Evolutionary conservation across 176 grass and related monocot genomes (phyloP), one percentile per base, ranked within the genome.

Genomic region (Phoenix dactylifera): DNA sequence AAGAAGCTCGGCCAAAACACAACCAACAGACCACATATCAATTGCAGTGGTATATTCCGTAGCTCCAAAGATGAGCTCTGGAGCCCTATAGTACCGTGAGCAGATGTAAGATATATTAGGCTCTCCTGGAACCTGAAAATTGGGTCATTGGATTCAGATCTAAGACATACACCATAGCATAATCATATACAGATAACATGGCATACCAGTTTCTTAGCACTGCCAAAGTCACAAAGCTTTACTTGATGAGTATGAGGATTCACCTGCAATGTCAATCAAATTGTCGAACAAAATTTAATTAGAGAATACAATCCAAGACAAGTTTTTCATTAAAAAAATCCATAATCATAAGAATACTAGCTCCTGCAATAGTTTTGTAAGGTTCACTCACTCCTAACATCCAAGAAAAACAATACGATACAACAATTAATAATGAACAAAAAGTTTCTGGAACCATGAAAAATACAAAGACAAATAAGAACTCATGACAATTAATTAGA

Each of bases 21-120:
- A 95, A 70, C 90, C 90, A 84, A 95, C 90, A 86, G 90, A 95
- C 90, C 90, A 95, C 67, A 95, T 95, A 77, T 95, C 90, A 80
- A 95, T 95, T 22, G 86, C 77, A 50, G 86, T 81, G 39, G 76
- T 89, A 74, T 95, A 95, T 54, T 95, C 90, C 24, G 83, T 95
- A 61, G 90, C 90, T 72, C 90, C 90, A 79, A 95, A 95, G 81
- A 95, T 95, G 55, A 95, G 74, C 76, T 95, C 90, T 28, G 90
- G 90, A 79, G 90, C 90, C 69, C 90, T 89, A 86, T 95, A 95
- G 70, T 95, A 95, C 60, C 90, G 77, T 0, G 90, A 95, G 77
- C 90, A 95, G 70, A 95, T 95, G 67, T 95, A 95, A 52, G 90
- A 95, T 86, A 95, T 95, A 61, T 95, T 95, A 70, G 90, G 83